Evolutionary conservation across 1,139 yeast species (phyloP).

Genomic region (Yamadazyma triangularis): DNA sequence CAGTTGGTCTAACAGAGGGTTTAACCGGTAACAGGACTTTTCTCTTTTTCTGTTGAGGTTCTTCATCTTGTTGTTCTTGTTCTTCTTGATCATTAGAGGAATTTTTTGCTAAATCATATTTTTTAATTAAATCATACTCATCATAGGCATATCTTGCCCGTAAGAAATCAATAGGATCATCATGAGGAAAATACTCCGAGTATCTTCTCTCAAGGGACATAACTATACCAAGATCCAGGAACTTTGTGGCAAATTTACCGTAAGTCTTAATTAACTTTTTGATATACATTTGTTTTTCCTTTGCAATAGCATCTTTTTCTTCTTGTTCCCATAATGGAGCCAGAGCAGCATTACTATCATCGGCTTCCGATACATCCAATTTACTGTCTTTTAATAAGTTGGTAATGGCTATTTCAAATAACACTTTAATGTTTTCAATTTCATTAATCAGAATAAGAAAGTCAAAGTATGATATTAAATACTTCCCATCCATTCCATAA

Average conservation of each 20-base stretch:
- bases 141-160: conserved; percentile 43
- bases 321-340: conserved; percentile 18
- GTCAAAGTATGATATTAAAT: conserved; percentile 64
- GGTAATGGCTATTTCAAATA: conserved; percentile 59
- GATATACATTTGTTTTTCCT: conserved; percentile 20
- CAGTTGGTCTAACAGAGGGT: conserved; percentile 6
- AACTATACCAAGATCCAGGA: conserved; percentile 68
- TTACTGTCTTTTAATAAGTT: conserved; percentile 28
- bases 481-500: conserved; percentile 54
- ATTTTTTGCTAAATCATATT: conserved; percentile 41
- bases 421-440: conserved; percentile 74
- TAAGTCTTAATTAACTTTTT: conserved; percentile 19
- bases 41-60: conserved; percentile 18
- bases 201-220: conserved; percentile 64
- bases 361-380: conserved; percentile 22
- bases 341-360: conserved; percentile 9
- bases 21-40: conserved; percentile 13
- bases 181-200: conserved; percentile 61
- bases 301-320: conserved; percentile 20
- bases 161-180: conserved; percentile 39
- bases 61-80: conserved; percentile 17
- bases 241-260: conserved; percentile 33
- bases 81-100: too few species aligned
- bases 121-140: conserved; percentile 37
- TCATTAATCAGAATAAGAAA: conserved; percentile 72